Base-by-base conservation (phyloP, 225 moss, liverwort and hornwort species). In the Physcomitrellopsis africana region DNA sequence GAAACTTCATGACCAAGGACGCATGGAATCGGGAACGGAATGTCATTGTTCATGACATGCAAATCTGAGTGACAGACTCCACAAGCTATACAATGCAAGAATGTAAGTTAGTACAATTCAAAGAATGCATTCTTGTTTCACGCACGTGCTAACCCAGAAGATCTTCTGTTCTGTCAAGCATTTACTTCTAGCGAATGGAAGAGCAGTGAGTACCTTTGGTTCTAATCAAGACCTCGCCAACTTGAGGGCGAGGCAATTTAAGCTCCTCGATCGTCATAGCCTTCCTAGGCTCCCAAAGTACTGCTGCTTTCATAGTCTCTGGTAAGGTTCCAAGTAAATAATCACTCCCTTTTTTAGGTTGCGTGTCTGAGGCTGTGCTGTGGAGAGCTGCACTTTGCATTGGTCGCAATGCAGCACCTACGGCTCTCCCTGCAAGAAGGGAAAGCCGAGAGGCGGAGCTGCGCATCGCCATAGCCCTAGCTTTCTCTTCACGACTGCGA, bases 21-120 rank as follows among this genome's bases (percentile, higher is more conserved):
- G 48, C 89, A 93, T 44, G 99, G 99, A 59, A 86, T 81, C 53
- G 92, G 95, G 70, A 86, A 99, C 32, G 99, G 93, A 72, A 88
- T 90, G 73, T 95, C 92, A 62, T 79, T 85, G 10, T 93, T 99
- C 44, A 99, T 99, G 65, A 99, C 81, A 70, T 99, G 99, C 54
- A 99, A 82, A 88, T 99, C 99, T 70, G 99, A 99, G 82, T 99
- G 99, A 69, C 99, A 99, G 42, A 99, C 95, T 68, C 97, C 99
- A 86, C 99, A 99, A 8, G 99, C 99, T 93, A 89, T 76, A 70
- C 81, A 54, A 82, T 29, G 22, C 57, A 76, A 64, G 53, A 43
- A 62, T 63, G 47, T 68, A 72, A 61, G n/a, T 56, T 32, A 65
- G 62, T 62, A 61, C 9, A 44, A 55, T 42, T 54, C 26, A 48